These are phyloP conservation scores for Phytophthora multivora DNA, from an alignment of 352 stramenopile species.

Conservation along the genomic window DNA sequence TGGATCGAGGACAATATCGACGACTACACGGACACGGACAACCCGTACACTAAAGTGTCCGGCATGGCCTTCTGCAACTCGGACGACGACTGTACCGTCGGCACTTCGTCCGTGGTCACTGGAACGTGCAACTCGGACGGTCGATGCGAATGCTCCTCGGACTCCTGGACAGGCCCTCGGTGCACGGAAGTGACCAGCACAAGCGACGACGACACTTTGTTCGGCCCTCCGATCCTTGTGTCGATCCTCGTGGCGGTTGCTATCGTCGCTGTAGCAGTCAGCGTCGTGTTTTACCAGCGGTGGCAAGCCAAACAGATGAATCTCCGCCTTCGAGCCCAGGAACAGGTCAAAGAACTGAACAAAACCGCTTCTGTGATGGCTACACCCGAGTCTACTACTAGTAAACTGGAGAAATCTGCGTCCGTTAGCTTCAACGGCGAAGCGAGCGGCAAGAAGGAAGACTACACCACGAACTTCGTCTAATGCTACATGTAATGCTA, in stretches of 20 bases:
- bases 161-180: conserved; percentile 44
- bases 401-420: conserved; percentile 9
- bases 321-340: neutral
- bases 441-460: conserved; percentile 30
- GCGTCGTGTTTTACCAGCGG: conserved; percentile 10
- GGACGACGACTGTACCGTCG: conserved; percentile 58
- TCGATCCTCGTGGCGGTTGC: conserved; percentile 18
- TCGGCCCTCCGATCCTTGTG: conserved; percentile 25
- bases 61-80: conserved; percentile 55
- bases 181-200: conserved; percentile 31
- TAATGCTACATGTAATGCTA: conserved; percentile 9
- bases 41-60: conserved; percentile 45
- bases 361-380: conserved; percentile 26
- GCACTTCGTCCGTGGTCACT: conserved; percentile 25
- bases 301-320: conserved; percentile 6
- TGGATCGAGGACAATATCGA: conserved; percentile 77
- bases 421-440: conserved; percentile 3
- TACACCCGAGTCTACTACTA: conserved; percentile 2
- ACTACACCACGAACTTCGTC: conserved; percentile 45
- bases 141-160: conserved; percentile 35
- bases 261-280: conserved; percentile 6
- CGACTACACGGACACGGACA: conserved; percentile 63
- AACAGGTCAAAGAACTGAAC: conserved; percentile 21
- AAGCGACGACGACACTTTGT: conserved; percentile 10
- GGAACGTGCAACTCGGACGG: conserved; percentile 34